Evolutionary conservation across 2,329 filamentous ascomycete species (phyloP), one percentile per base, ranked within the genome.

Genomic region (Pseudohalonectria lignicola): DNA sequence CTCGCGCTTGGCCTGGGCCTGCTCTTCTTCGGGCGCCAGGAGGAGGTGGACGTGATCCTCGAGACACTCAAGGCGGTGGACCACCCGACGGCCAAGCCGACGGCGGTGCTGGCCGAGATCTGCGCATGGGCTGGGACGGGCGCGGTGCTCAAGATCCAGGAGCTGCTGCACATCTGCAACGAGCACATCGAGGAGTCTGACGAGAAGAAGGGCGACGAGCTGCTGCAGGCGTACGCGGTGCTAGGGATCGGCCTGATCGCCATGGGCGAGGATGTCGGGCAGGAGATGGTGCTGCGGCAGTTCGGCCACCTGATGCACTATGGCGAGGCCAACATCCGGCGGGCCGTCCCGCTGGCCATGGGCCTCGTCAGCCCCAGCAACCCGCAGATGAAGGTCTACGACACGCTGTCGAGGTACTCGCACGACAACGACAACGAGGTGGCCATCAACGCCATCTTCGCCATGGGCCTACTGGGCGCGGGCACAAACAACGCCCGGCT

Each of bases 261-360:
- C 13, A 98, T 98, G 92, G 92, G 92, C 43, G 92, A 98, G 59
- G 93, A 98, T 42, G 81, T 98, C 40, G 93, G 93, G 5, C 92
- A 98, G 59, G 92, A 98, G 56, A 98, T 98, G 92, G 88, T 96
- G 10, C 73, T 98, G 30, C 82, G 92, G 41, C 92, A 95, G 55
- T 96, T 98, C 52, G 92, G 88, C 36, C 92, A 98, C 59, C 71
- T 98, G 43, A 98, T 98, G 92, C 92, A 98, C 65, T 98, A 98
- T 53, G 92, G 93, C 46, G 90, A 95, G 60, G 74, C 88, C 55
- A 96, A 98, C 57, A 98, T 98, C 51, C 83, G 92, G 45, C 92
- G 92, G 55, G 90, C 88, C 16, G 92, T 98, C 21, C 92, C 92
- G 26, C 71, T 98, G 39, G 92, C 92, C 19, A 93, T 98, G 86